Evolutionary conservation across 2,329 filamentous ascomycete species (phyloP).

Genomic region (Aureobasidium namibiae): DNA sequence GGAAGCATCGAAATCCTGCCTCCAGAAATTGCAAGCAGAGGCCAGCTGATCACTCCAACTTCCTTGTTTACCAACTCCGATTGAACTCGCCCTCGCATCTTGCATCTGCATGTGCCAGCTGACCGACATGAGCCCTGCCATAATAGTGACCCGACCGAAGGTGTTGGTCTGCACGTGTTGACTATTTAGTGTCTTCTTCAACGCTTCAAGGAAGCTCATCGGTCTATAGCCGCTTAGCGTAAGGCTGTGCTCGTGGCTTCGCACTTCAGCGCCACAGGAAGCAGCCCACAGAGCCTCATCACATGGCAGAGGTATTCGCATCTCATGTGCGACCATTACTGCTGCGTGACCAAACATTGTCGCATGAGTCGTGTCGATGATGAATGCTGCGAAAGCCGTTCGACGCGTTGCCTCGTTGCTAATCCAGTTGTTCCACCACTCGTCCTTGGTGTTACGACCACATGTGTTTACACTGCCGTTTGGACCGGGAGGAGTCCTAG

Average conservation of each 20-base stretch:
- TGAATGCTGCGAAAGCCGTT: conserved; percentile 86
- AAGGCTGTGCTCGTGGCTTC: conserved; percentile 71
- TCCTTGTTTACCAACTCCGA: conserved; percentile 78
- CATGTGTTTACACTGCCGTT: conserved; percentile 37
- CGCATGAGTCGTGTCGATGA: conserved; percentile 90
- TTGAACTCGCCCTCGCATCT: conserved; percentile 82
- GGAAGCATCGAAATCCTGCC: conserved; percentile 72
- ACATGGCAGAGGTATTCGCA: conserved; percentile 83
- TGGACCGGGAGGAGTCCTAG: conserved; percentile 37
- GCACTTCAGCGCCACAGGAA: conserved; percentile 77
- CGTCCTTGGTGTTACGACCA: conserved; percentile 60
- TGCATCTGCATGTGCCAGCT: conserved; percentile 98
- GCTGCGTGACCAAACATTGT: conserved; percentile 98
- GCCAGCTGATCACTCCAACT: conserved; percentile 85
- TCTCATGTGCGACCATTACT: conserved; percentile 94
- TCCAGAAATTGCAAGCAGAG: conserved; percentile 89
- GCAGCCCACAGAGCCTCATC: conserved; percentile 91
- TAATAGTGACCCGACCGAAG: conserved; percentile 86
- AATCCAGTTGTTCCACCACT: conserved; percentile 96
- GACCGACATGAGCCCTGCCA: conserved; percentile 87
- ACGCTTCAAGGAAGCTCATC: conserved; percentile 78
- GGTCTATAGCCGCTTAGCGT: conserved; percentile 75
- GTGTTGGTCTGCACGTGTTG: conserved; percentile 82
- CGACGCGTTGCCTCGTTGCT: conserved; percentile 84
- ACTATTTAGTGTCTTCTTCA: conserved; percentile 83